Evolutionary conservation across 129 eudicot species (phyloP).

Genomic region (Scalesia atractyloides): DNA sequence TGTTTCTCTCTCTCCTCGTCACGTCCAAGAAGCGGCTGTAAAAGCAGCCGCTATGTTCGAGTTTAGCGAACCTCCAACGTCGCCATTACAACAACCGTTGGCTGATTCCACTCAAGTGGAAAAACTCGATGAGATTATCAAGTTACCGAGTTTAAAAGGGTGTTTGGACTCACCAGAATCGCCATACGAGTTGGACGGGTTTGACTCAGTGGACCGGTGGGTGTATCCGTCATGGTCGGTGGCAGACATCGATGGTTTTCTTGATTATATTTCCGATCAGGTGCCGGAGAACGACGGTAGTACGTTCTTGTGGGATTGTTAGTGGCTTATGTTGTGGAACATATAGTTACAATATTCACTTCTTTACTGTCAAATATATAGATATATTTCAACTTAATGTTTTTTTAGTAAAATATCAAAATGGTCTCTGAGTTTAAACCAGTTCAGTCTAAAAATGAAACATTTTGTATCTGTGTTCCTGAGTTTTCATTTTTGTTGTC

Average conservation of each 20-base stretch:
- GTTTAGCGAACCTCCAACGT: background rate
- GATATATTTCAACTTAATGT: background rate
- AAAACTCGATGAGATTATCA: conserved; percentile 69
- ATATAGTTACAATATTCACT: conserved; percentile 9
- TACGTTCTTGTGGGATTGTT: conserved; percentile 26
- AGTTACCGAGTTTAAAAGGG: conserved; percentile 66
- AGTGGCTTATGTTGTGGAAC: background rate
- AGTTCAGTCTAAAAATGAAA: no score
- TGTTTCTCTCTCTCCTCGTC: conserved; percentile 31
- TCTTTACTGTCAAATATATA: background rate
- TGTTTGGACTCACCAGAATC: conserved; percentile 48
- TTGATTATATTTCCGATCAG: conserved; percentile 43
- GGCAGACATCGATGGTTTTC: conserved; percentile 41
- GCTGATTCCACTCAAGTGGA: conserved; percentile 21
- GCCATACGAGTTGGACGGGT: conserved; percentile 41
- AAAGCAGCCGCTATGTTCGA: conserved; percentile 33
- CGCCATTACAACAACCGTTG: conserved; percentile 13
- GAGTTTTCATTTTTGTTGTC: no score
- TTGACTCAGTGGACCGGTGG: conserved; percentile 64
- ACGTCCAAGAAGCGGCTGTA: conserved; percentile 33
- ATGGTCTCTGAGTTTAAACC: no score
- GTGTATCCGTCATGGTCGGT: conserved; percentile 60
- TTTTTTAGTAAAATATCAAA: background rate
- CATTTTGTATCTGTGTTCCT: no score
- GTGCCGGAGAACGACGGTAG: conserved; percentile 27